Evolutionary conservation across 371 early-diverging fungal species (phyloP).

Genomic region (Rhizoclosmatium hyalinum): DNA sequence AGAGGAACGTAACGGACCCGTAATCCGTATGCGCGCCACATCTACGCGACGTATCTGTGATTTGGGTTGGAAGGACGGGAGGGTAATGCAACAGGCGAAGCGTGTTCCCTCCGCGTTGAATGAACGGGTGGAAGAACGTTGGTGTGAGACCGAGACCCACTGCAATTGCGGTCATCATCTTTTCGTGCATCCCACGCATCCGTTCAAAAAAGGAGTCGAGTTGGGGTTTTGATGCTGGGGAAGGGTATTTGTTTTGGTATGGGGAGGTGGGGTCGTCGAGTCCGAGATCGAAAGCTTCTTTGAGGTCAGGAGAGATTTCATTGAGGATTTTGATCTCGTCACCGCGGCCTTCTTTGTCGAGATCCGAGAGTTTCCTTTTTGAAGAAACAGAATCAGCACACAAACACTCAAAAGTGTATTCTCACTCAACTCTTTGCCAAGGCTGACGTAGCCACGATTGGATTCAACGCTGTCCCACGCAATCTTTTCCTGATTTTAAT

Average conservation of each 20-base stretch:
- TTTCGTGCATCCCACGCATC: conserved; percentile 25
- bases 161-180: conserved; percentile 37
- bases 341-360: conserved; percentile 29
- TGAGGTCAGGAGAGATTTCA: conserved; percentile 30
- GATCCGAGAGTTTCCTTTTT: conserved; percentile 21
- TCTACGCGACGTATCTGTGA: conserved; percentile 26
- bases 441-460: conserved; percentile 40
- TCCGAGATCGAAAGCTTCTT: conserved; percentile 43
- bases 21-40: conserved; percentile 66
- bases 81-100: conserved; percentile 42
- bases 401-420: not conserved
- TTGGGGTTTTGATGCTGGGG: not conserved
- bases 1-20: conserved; percentile 74
- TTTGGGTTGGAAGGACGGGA: not conserved
- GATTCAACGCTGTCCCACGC: conserved; percentile 38
- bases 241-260: conserved; percentile 34
- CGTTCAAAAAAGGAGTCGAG: not conserved
- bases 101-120: conserved; percentile 28
- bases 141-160: conserved; percentile 35
- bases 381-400: not conserved
- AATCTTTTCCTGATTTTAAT: conserved; percentile 2
- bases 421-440: conserved; percentile 34
- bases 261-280: conserved; percentile 14
- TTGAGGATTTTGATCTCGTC: conserved; percentile 24
- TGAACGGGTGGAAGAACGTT: conserved; percentile 26